Evolutionary conservation across 2,329 filamentous ascomycete genomes (phyloP), one percentile per base, ranked within the genome.

Genomic region (Calonectria pseudoturangicola): DNA sequence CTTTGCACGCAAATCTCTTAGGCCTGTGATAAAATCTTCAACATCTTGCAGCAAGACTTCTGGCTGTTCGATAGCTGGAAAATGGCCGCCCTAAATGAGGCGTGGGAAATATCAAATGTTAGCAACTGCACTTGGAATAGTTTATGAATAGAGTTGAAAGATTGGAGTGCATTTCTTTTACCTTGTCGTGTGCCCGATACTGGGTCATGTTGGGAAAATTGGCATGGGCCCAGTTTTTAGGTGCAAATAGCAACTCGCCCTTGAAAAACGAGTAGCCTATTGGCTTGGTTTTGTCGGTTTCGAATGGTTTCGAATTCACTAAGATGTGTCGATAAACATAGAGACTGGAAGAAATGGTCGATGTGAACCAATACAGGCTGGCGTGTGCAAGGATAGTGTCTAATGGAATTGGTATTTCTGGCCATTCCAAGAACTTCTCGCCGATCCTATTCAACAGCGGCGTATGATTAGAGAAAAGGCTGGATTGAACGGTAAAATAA

Each of bases 351-450:
- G 45, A 6, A 4, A 48, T 48, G 4, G 45, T 25, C 25, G 45
- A 48, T 25, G 45, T 48, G 21, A 48, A 48, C 21, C 45, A 48
- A 48, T 48, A 48, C 8, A 48, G n/a, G 13, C n/a, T 25, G 45
- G 45, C 45, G 21, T 48, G 45, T 10, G 45, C 7, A 13, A 48
- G n/a, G n/a, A 48, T 48, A 25, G 10, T 10, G 21, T 48, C 45
- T 7, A 48, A 25, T 25, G 45, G 45, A 5, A 48, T 48, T 10
- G 45, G 45, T 4, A 48, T 12, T 12, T 13, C 45, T 25, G 45
- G 9, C 45, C 45, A 48, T 9, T 48, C 45, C n/a, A 48, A 12
- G 25, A 48, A 48, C n/a, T 66, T 64, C 41, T 64, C 60, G 3
- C 60, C 60, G n/a, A 64, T 36, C 60, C 60, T 64, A 12, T 28